Conservation (phyloP, 2,329 filamentous ascomycete species). For the Tolypocladium paradoxum region DNA sequence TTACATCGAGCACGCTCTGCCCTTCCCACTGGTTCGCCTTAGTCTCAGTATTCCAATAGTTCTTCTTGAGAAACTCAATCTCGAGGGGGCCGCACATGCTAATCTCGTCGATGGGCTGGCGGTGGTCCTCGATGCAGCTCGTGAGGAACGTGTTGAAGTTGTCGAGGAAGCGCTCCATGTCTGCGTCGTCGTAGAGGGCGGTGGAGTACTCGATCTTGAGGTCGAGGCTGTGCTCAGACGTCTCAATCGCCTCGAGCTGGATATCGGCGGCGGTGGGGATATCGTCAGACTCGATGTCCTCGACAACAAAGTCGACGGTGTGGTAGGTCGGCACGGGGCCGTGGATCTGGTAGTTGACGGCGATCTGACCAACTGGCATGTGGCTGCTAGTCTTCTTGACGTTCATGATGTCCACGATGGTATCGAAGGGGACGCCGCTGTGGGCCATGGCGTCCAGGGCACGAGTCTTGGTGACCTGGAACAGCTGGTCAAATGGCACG, state of each 20-base stretch:
- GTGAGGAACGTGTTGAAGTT: slow-evolving; percentile 15
- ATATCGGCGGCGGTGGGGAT: slow-evolving; percentile 14
- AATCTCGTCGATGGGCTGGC: slow-evolving; percentile 13
- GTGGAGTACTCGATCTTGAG: slow-evolving; percentile 13
- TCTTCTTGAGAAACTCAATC: slow-evolving; percentile 8
- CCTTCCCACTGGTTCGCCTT: slow-evolving; percentile 10
- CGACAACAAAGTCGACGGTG: slow-evolving; percentile 12
- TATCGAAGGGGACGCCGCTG: slow-evolving; percentile 12
- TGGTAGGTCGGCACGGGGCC: slow-evolving; percentile 10
- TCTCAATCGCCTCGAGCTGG: slow-evolving; percentile 14
- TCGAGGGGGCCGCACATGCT: slow-evolving; percentile 12
- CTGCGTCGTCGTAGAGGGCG: slow-evolving; percentile 9
- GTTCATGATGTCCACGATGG: slow-evolving; percentile 12
- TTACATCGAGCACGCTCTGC: slow-evolving; percentile 10
- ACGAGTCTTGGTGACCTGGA: slow-evolving; percentile 10
- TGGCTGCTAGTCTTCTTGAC: slow-evolving; percentile 12
- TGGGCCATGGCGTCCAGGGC: slow-evolving; percentile 13
- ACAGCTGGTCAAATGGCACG: slow-evolving; percentile 11
- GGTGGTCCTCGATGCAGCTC: slow-evolving; percentile 14
- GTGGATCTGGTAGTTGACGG: slow-evolving; percentile 16
- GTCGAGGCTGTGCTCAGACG: slow-evolving; percentile 10
- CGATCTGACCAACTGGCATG: slow-evolving; percentile 13
- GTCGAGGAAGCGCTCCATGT: slow-evolving; percentile 16
- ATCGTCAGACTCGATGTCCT: slow-evolving; percentile 10
- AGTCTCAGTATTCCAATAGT: slow-evolving; percentile 11